Base-by-base conservation (phyloP, 2,329 filamentous ascomycete species). In the Blastomyces emzantsi region DNA sequence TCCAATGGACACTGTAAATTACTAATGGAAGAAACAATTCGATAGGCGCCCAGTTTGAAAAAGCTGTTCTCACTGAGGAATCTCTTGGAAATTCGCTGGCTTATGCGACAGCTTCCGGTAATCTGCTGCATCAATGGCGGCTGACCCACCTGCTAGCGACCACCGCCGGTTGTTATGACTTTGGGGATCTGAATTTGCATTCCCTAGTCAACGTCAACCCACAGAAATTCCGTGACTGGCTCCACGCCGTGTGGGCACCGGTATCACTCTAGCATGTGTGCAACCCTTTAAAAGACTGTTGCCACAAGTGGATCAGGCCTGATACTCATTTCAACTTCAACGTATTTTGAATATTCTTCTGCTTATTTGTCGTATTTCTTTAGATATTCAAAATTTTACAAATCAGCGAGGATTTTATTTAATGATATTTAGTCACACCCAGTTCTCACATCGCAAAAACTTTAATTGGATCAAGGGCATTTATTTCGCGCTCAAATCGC, bases 101-200 rank as follows among this genome's bases (percentile, higher is more conserved):
- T 19, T 67, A 69, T 55, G 70, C 72, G 17, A 66, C 67, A 60
- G 62, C 67, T 6, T 65, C 75, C 79, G 45, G 72, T 74, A 65
- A 74, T 73, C 69, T 69, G 1, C 65, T 70, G 17, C 70, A 73
- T 59, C 75, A 79, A 64, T 71, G 73, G 64, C 76, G 77, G 4
- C 69, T 88, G 60, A 82, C 86, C 64, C 80, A 86, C 41, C 80
- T 90, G 30, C 79, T 89, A 47, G 87, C 86, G 41, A 90, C 88
- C 0, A 84, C 84, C 22, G 83, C 88, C 66, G 85, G 87, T 1
- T 82, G 85, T 11, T 91, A 89, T 70, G 84, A 87, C 66, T 88
- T 89, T 68, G 76, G 78, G 2, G 76, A 81, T 15, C 75, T 84
- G 1, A 87, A 85, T 65, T 75, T 90, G 62, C 89, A 89, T 71